Base-by-base conservation (phyloP, 2,329 filamentous ascomycete species). In the Cercospora citrullina region DNA sequence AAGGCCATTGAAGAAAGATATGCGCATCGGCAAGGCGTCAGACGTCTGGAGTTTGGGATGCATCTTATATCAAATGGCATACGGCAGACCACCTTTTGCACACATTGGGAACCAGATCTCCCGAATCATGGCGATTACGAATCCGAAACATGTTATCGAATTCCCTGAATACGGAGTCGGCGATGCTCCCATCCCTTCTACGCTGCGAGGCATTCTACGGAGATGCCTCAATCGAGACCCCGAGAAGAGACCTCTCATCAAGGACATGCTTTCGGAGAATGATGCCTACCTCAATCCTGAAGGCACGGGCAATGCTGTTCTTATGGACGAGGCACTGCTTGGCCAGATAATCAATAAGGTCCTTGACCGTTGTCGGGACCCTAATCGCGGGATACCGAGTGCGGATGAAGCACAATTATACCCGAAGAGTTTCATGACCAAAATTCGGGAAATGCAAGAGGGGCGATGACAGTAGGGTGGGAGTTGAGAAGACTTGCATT, bases 51-150 rank as follows among this genome's bases (percentile, higher is more conserved):
- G 91, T 78, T 81, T 99, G 14, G 95, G 95, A 18, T 99, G 95
- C 77, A 98, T 99, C 69, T 84, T 99, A 14, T 99, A 96, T 81
- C 94, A 98, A 78, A 96, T 99, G 91, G 92, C 94, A 0, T 99
- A 99, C 77, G 95, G 95, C n/a, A 86, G 90, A n/a, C 91, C 93
- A 3, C 95, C 95, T 0, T 99, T 99, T 76, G 93, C 90, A 14
- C 94, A 98, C 77, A 96, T 99, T 73, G 84, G 88, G 67, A 95
- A 94, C 80, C 92, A 90, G 76, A 92, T 96, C 82, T 89, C 91
- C 42, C 89, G 93, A 23, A 95, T 96, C 78, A 89, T 93, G 79
- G 91, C 92, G 68, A 95, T 96, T 76, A 91, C 93, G 72, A 92
- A 94, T 79, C 91, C 88, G 79, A 85, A 89, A 65, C 88, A 93